Evolutionary conservation across 495 filamentous ascomycete genomes (phyloP), one percentile per base, ranked within the genome.

Genomic region (Aspergillus bridgeri): DNA sequence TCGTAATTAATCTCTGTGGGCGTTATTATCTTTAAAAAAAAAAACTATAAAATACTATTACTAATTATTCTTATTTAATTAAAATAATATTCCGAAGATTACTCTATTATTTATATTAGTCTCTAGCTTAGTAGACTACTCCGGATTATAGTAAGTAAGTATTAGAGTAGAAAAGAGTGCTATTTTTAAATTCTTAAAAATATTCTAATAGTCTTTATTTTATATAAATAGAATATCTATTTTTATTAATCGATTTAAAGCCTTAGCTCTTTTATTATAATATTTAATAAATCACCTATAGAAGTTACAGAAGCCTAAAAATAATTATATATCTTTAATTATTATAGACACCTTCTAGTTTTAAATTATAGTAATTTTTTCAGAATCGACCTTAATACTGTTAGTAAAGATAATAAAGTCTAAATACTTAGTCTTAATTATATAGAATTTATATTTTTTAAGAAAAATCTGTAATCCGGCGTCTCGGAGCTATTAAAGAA

Each of bases 21-120:
- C 8, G 22, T 59, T 9, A 69, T 50, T 24, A 60, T 70, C 27
- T 58, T n/a, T 64, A 0, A 60, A 75, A 42, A 49, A 65, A 51
- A 61, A 75, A 9, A 54, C 56, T 3, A 64, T 50, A 27, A 60
- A 63, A 9, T 46, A 33, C 43, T 45, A 45, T 44, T 42, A 1
- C n/a, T 43, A 45, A 18, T 58, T 20, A 3, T 18, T n/a, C 27
- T 68, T 25, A 0, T 29, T 53, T 19, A 69, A 51, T n/a, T n/a
- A n/a, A n/a, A n/a, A n/a, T n/a, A n/a, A n/a, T n/a, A n/a, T n/a
- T n/a, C n/a, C n/a, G n/a, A n/a, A n/a, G n/a, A n/a, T n/a, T n/a
- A n/a, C n/a, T n/a, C n/a, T n/a, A n/a, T n/a, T n/a, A n/a, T n/a
- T n/a, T n/a, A n/a, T n/a, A n/a, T n/a, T n/a, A n/a, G n/a, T n/a